phyloP scores from a whole-genome alignment of 75 land plant species.

The Larix kaempferi region DNA sequence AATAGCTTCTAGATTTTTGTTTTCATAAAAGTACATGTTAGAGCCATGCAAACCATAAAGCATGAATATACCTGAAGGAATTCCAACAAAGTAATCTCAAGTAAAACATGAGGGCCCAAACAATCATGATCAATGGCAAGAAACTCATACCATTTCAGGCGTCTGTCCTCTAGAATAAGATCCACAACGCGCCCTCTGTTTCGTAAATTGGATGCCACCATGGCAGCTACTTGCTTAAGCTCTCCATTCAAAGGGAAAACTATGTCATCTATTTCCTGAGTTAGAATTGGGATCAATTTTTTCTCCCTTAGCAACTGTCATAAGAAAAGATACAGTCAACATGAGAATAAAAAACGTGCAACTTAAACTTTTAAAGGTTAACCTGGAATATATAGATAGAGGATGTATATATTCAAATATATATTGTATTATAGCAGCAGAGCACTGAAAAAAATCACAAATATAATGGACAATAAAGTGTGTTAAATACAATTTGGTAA shows the following conservation, averaged over 20 bases:
- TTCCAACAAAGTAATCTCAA: too few species aligned
- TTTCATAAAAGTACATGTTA: too few species aligned
- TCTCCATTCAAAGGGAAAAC: constrained; percentile 68
- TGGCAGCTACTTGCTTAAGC: constrained; percentile 67
- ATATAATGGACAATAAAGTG: neutral
- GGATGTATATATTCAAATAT: neutral
- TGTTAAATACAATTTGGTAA: neutral
- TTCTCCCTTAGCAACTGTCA: constrained; percentile 86
- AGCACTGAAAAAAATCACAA: neutral
- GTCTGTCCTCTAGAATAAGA: constrained; percentile 71
- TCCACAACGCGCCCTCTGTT: constrained; percentile 77
- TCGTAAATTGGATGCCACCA: constrained; percentile 64
- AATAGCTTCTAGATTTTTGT: too few species aligned
- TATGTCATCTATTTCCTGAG: constrained; percentile 65
- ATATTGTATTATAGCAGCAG: neutral
- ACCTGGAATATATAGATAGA: neutral
- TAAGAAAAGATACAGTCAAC: neutral
- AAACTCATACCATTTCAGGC: constrained; percentile 67
- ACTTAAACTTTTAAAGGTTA: neutral
- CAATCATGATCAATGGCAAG: too few species aligned
- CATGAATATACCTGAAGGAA: too few species aligned
- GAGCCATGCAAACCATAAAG: too few species aligned
- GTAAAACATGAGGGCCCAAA: too few species aligned
- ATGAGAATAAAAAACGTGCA: neutral
- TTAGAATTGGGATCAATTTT: constrained; percentile 60